Evolutionary conservation across 768 basidiomycete species (phyloP).

Genomic region (Leccinum subgranulosum): DNA sequence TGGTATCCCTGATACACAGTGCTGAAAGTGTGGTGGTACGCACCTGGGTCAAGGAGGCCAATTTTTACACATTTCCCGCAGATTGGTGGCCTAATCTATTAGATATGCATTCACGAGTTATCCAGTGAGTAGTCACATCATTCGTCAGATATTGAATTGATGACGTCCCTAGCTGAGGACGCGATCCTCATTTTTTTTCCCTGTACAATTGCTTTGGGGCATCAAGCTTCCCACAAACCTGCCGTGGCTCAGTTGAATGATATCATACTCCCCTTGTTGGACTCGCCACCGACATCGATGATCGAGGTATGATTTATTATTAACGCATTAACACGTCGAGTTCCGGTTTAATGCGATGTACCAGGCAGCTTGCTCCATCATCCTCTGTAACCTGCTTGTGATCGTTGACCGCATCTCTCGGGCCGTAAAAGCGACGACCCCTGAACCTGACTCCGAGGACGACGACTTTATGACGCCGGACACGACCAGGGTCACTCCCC

Average conservation of each 20-base stretch:
- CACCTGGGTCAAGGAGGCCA: background rate
- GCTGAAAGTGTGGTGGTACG: slow-evolving; percentile 6
- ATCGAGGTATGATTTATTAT: slow-evolving; percentile 8
- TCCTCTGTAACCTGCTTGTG: slow-evolving; percentile 22
- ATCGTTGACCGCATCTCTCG: slow-evolving; percentile 11
- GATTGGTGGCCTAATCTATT: background rate
- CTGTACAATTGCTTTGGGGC: slow-evolving; percentile 5
- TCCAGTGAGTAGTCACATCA: background rate
- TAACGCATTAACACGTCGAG: background rate
- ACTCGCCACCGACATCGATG: slow-evolving; percentile 16
- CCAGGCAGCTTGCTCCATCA: slow-evolving; percentile 11
- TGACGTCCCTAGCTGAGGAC: slow-evolving; percentile 16
- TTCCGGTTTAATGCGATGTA: background rate
- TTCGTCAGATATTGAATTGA: background rate
- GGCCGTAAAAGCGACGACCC: background rate
- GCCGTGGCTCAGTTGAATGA: slow-evolving; percentile 9
- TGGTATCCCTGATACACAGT: slow-evolving; percentile 4
- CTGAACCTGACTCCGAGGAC: slow-evolving; percentile 4
- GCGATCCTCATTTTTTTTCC: slow-evolving; percentile 11
- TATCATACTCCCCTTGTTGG: background rate
- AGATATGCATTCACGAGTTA: background rate
- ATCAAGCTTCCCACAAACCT: slow-evolving; percentile 11
- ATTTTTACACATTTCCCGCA: background rate
- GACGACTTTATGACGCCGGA: background rate
- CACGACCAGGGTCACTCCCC: background rate